Evolutionary conservation across 305 asterid genomes (phyloP).

Genomic region (Fraxinus baroniana): DNA sequence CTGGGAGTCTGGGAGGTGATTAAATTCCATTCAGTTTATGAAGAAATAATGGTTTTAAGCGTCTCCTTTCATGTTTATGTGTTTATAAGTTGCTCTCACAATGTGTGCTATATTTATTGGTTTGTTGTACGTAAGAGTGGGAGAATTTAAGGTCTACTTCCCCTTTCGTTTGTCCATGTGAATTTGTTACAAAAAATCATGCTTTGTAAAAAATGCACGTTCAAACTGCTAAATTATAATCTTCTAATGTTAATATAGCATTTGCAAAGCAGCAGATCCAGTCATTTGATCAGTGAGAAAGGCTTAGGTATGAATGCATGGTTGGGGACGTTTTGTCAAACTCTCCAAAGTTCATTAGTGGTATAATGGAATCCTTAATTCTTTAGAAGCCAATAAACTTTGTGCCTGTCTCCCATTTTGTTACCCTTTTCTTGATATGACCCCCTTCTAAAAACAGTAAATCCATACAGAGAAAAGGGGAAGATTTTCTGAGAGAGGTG

Average conservation of each 20-base stretch:
- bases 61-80: constrained; percentile 3
- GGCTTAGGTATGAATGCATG: not conserved
- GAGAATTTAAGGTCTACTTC: not conserved
- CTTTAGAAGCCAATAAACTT: not conserved
- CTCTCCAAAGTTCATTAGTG: not conserved
- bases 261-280: not conserved
- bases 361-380: not conserved
- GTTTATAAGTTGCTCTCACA: not conserved
- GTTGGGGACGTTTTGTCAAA: too few relatives aligned
- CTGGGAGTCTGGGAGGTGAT: constrained; percentile 29
- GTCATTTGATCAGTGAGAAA: not conserved
- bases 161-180: not conserved
- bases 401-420: not conserved
- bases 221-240: not conserved
- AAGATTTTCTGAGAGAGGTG: not conserved
- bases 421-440: too few relatives aligned
- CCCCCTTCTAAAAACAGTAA: not conserved
- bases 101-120: not conserved
- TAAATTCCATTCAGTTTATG: constrained; percentile 9
- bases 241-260: not conserved
- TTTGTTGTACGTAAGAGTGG: not conserved
- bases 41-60: not conserved
- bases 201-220: not conserved
- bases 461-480: not conserved
- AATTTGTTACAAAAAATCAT: not conserved